Percentiles rank a stretch among this genome's conserved stretches.
phyloP scores from a whole-genome alignment of 208 protist species.

The Acanthamoeba sp. region DNA sequence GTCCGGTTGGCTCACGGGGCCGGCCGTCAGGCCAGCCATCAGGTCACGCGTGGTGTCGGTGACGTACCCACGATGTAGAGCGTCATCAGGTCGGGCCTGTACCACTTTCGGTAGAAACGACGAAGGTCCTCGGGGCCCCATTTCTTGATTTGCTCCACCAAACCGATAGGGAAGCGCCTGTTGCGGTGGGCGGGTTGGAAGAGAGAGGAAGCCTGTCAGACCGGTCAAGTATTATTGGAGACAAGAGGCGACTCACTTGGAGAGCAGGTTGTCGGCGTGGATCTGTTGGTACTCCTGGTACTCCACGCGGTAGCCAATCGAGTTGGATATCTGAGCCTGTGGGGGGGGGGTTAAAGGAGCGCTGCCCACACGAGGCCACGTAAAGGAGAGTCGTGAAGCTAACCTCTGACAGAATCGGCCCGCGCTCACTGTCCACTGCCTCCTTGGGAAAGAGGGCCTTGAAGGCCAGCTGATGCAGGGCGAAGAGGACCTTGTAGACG shows the following conservation, averaged over 20 bases:
- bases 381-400: not conserved
- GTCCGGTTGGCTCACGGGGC: not conserved
- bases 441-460: slow-evolving; percentile 48
- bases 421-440: slow-evolving; percentile 51
- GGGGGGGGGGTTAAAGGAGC: too few relatives aligned
- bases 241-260: not conserved
- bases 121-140: slow-evolving; percentile 18
- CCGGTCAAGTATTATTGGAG: too few relatives aligned
- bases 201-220: not conserved
- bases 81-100: slow-evolving; percentile 56
- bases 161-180: slow-evolving; percentile 64
- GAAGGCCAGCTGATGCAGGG: slow-evolving; percentile 64
- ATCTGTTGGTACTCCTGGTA: slow-evolving; percentile 71
- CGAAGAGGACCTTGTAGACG: slow-evolving; percentile 55
- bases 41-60: too few relatives aligned
- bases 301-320: slow-evolving; percentile 63
- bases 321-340: slow-evolving; percentile 69
- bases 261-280: slow-evolving; percentile 60
- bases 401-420: slow-evolving; percentile 67
- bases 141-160: slow-evolving; percentile 68
- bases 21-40: too few relatives aligned
- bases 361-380: not conserved
- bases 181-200: too few relatives aligned
- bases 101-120: slow-evolving; percentile 73
- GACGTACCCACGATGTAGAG: slow-evolving; percentile 65